These are phyloP conservation scores for Cercis canadensis DNA, from an alignment of 306 rosid species.

Conservation along the genomic window DNA sequence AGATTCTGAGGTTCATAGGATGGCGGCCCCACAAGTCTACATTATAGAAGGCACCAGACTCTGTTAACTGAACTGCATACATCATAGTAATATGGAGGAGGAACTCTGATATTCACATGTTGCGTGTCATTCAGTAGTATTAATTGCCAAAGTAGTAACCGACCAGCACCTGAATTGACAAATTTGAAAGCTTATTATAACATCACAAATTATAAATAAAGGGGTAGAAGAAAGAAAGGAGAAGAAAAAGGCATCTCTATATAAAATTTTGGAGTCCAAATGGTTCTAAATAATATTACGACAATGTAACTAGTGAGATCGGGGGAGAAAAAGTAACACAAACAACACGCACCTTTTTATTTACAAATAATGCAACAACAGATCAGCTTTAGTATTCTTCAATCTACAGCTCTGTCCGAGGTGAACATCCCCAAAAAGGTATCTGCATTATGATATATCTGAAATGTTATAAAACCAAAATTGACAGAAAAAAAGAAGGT, in stretches of 20 bases:
- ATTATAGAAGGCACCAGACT: constrained; percentile 7
- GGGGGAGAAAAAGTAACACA: constrained; percentile 10
- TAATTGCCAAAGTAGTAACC: constrained; percentile 17
- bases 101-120: constrained; percentile 14
- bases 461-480: constrained; percentile 17
- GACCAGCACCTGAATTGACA: constrained; percentile 38
- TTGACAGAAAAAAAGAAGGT: not conserved
- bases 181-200: constrained; percentile 33
- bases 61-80: constrained; percentile 31
- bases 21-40: constrained; percentile 3
- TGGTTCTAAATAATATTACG: too few relatives aligned
- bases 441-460: constrained; percentile 56
- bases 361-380: constrained; percentile 72
- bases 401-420: constrained; percentile 98
- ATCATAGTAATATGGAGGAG: not conserved
- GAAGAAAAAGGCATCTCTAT: constrained; percentile 16
- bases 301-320: not conserved
- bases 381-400: constrained; percentile 63
- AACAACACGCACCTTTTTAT: constrained; percentile 55
- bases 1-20: not conserved
- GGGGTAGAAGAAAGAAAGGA: not conserved
- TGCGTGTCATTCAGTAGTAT: constrained; percentile 6
- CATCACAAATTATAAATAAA: not conserved
- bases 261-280: too few relatives aligned
- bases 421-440: constrained; percentile 97